phyloP scores from a whole-genome alignment of 179 eudicot genomes.

The Camellia oleifera region DNA sequence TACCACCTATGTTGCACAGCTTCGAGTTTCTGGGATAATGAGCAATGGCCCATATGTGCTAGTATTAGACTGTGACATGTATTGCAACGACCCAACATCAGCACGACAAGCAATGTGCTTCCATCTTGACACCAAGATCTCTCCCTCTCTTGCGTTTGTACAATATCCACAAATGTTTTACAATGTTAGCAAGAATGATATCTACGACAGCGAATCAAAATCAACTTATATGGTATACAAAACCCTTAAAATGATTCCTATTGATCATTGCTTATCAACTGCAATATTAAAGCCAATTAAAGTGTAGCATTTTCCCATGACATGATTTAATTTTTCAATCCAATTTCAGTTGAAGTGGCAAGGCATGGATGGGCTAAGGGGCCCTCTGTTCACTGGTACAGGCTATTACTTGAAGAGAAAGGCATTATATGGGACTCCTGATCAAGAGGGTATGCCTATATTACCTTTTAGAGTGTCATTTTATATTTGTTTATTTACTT shows the following conservation, averaged over 20 bases:
- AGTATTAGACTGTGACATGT: too few relatives aligned
- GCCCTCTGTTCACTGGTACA: slow-evolving; percentile 37
- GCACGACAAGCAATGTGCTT: slow-evolving; percentile 57
- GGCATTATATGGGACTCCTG: slow-evolving; percentile 48
- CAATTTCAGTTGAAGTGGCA: slow-evolving; percentile 41
- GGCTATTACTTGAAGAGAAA: slow-evolving; percentile 53
- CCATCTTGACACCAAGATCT: slow-evolving; percentile 40
- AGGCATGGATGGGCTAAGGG: too few relatives aligned
- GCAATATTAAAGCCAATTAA: too few relatives aligned
- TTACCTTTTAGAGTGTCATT: too few relatives aligned
- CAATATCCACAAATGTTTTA: too few relatives aligned
- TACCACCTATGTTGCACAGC: slow-evolving; percentile 21
- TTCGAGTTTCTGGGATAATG: slow-evolving; percentile 53
- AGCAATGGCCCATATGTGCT: too few relatives aligned
- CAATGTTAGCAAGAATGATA: slow-evolving; percentile 32
- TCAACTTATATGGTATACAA: slow-evolving; percentile 21
- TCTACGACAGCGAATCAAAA: slow-evolving; percentile 39
- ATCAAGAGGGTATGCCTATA: slow-evolving; percentile 19
- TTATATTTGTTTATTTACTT: too few relatives aligned
- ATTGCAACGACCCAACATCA: slow-evolving; percentile 55
- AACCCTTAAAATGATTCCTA: too few relatives aligned
- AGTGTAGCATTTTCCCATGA: too few relatives aligned
- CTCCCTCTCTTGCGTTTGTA: slow-evolving; percentile 36
- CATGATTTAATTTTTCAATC: too few relatives aligned
- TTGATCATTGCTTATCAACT: too few relatives aligned